These are phyloP conservation scores for Ochetophila trinervis DNA, from an alignment of 306 rosid species.

Conservation along the genomic window DNA sequence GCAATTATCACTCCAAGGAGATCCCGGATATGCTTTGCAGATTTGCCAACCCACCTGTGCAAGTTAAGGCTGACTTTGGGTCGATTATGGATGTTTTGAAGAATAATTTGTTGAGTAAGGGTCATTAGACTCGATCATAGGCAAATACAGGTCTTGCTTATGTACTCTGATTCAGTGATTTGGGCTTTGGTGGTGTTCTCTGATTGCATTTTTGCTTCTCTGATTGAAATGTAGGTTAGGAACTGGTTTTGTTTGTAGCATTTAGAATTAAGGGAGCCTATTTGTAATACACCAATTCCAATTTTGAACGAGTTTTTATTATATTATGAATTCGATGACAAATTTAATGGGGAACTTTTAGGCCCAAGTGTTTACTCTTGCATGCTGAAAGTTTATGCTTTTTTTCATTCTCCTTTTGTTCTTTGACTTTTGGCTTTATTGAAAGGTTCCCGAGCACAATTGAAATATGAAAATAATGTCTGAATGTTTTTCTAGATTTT, in stretches of 20 bases:
- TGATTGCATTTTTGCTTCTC: background rate
- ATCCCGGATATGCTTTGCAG: slow-evolving; percentile 77
- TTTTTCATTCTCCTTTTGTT: background rate
- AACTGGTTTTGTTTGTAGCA: slow-evolving; percentile 9
- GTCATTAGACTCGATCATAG: slow-evolving; percentile 36
- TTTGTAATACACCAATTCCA: slow-evolving; percentile 6
- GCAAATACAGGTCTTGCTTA: slow-evolving; percentile 23
- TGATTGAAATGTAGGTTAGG: slow-evolving; percentile 7
- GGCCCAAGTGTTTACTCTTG: slow-evolving; percentile 27
- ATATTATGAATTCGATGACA: slow-evolving; percentile 5
- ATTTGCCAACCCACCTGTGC: slow-evolving; percentile 68
- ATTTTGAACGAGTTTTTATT: slow-evolving; percentile 9
- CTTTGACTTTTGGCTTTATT: background rate
- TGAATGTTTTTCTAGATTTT: no score
- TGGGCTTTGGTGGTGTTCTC: slow-evolving; percentile 7
- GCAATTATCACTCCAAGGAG: slow-evolving; percentile 66
- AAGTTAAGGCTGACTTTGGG: slow-evolving; percentile 80
- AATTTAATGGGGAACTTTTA: slow-evolving; percentile 7
- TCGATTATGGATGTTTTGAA: slow-evolving; percentile 88
- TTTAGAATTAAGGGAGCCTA: background rate
- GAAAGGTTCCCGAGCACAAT: no score
- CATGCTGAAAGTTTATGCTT: slow-evolving; percentile 5
- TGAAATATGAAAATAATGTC: no score
- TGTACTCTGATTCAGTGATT: background rate
- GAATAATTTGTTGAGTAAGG: slow-evolving; percentile 73